Evolutionary conservation across 352 stramenopile genomes (phyloP).

Genomic region (Plasmopara viticola): DNA sequence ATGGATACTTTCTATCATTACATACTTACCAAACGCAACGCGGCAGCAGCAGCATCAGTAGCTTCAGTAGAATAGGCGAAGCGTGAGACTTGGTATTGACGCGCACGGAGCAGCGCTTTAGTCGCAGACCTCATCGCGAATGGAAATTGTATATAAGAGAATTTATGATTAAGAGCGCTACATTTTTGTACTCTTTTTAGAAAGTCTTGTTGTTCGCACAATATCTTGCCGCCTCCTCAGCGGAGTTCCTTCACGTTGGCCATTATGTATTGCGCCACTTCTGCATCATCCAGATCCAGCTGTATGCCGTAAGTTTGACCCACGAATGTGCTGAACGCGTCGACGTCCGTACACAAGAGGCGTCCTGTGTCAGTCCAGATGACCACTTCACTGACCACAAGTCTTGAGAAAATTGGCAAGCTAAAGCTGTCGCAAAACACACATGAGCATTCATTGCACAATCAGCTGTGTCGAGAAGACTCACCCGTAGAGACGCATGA

Average conservation of each 20-base stretch:
- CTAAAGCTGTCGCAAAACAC: constrained; percentile 12
- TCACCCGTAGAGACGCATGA: constrained; percentile 46
- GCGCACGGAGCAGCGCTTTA: constrained; percentile 28
- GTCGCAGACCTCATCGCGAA: constrained; percentile 27
- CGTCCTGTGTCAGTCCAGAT: constrained; percentile 61
- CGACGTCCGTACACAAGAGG: constrained; percentile 53
- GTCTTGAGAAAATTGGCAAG: constrained; percentile 33
- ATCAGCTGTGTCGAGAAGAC: neutral
- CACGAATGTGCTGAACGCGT: constrained; percentile 59
- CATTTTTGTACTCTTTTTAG: no score
- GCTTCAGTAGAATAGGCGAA: constrained; percentile 55
- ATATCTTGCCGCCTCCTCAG: neutral
- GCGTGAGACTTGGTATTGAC: constrained; percentile 11
- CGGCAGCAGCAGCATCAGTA: constrained; percentile 60
- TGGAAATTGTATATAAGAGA: no score
- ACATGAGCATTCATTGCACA: constrained; percentile 6
- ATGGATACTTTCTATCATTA: neutral
- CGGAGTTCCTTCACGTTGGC: constrained; percentile 51
- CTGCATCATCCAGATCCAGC: constrained; percentile 53
- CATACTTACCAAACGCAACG: constrained; percentile 55
- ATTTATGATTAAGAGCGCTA: no score
- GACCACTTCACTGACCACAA: constrained; percentile 57
- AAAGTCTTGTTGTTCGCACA: neutral
- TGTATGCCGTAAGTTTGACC: constrained; percentile 57
- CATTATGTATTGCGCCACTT: constrained; percentile 60